phyloP scores from a whole-genome alignment of 257 asterid species.

The Scutellaria baicalensis region DNA sequence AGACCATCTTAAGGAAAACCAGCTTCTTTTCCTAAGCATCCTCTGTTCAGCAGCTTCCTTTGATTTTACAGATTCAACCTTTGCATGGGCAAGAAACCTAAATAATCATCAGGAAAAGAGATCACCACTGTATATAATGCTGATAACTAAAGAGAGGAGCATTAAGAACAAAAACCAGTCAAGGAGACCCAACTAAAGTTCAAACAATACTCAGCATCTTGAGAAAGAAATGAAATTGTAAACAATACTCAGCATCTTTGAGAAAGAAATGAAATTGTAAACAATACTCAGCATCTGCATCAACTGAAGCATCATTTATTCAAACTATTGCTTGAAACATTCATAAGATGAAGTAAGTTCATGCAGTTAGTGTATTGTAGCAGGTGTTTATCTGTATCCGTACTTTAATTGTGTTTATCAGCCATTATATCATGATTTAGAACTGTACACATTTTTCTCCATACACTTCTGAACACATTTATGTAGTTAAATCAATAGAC shows the following conservation, averaged over 20 bases:
- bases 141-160: background rate
- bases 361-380: background rate
- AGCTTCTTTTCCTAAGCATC: constrained; percentile 62
- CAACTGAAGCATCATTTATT: constrained; percentile 3
- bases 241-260: constrained; percentile 12
- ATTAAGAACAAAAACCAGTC: constrained; percentile 14
- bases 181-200: background rate
- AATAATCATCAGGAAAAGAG: constrained; percentile 19
- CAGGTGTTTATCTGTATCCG: background rate
- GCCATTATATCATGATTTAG: background rate
- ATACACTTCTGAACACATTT: background rate
- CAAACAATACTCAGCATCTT: constrained; percentile 12
- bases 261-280: too few species aligned
- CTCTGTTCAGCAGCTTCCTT: constrained; percentile 93
- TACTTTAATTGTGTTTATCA: background rate
- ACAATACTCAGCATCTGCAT: constrained; percentile 19
- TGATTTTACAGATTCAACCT: constrained; percentile 88
- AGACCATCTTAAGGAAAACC: constrained; percentile 92
- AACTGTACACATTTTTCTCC: background rate
- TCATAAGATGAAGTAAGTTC: background rate
- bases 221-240: too few species aligned
- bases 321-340: background rate
- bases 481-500: background rate
- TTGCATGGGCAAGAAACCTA: constrained; percentile 99
- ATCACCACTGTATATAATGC: background rate